phyloP scores from a whole-genome alignment of 1,284 basidiomycete genomes.

The Termitomyces sp. region DNA sequence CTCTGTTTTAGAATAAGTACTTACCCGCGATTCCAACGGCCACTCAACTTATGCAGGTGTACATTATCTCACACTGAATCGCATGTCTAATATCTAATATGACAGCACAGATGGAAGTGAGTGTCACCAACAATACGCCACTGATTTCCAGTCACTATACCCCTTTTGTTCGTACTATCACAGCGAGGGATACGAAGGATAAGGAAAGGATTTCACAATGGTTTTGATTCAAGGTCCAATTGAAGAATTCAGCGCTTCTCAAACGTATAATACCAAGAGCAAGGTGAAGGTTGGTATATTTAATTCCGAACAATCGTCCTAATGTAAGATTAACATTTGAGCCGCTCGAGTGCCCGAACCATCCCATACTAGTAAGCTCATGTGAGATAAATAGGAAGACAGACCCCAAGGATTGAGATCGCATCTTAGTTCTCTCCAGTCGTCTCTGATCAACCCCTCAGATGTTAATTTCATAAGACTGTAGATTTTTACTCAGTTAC shows the following conservation, averaged over 20 bases:
- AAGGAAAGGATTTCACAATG: background rate
- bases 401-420: background rate
- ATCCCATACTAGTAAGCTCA: background rate
- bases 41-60: background rate
- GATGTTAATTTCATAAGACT: background rate
- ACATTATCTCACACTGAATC: background rate
- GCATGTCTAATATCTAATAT: background rate
- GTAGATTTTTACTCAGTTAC: background rate
- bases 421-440: background rate
- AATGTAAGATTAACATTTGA: background rate
- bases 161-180: background rate
- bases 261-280: background rate
- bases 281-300: background rate
- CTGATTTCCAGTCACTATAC: background rate
- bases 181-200: background rate
- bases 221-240: no score
- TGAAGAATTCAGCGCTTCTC: background rate
- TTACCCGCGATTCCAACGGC: background rate
- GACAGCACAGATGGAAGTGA: background rate
- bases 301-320: background rate
- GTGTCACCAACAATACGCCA: background rate
- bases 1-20: background rate
- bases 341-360: no score
- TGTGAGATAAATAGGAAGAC: background rate
- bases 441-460: background rate